Conservation (phyloP, 345 rosid species). For the Bruguiera sexangula region DNA sequence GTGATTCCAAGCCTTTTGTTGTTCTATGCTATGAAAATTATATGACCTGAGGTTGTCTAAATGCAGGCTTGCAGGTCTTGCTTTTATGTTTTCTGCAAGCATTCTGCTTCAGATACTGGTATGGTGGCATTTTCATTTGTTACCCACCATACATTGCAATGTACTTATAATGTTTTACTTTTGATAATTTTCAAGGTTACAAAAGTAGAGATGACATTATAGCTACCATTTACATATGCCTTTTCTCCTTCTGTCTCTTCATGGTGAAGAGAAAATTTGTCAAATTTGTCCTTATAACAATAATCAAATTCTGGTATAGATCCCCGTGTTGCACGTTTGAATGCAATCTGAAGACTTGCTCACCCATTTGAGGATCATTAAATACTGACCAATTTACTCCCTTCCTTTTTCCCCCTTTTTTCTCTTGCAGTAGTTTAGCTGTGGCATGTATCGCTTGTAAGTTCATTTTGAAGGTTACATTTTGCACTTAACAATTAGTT, state of each 20-base stretch:
- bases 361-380: not conserved
- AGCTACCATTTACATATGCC: not conserved
- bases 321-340: too few relatives aligned
- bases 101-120: constrained; percentile 91
- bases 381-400: not conserved
- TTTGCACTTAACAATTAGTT: too few relatives aligned
- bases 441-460: too few relatives aligned
- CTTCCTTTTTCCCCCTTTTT: not conserved
- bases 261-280: not conserved
- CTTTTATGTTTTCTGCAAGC: constrained; percentile 92
- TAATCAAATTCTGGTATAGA: too few relatives aligned
- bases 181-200: too few relatives aligned
- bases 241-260: not conserved
- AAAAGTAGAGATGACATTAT: too few relatives aligned
- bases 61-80: constrained; percentile 89
- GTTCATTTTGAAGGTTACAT: too few relatives aligned
- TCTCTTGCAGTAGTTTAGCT: too few relatives aligned
- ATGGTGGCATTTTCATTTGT: constrained; percentile 1
- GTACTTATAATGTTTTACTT: too few relatives aligned
- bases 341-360: not conserved
- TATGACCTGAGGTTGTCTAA: not conserved
- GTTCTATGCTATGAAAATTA: not conserved
- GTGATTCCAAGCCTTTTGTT: not conserved
- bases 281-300: not conserved
- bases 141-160: not conserved